Conservation (phyloP, 2,329 filamentous ascomycete species). For the Aschersonia sp. region DNA sequence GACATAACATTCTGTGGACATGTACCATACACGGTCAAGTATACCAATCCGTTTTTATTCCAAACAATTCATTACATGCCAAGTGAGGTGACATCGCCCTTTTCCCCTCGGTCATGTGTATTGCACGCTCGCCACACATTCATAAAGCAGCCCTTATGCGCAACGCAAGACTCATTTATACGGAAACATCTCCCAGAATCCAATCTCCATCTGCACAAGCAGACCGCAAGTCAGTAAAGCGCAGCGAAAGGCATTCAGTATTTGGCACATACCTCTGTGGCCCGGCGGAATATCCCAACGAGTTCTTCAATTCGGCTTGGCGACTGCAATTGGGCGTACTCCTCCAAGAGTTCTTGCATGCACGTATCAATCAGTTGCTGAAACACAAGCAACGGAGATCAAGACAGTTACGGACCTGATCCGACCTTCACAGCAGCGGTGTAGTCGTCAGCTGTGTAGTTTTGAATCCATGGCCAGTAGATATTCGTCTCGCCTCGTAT, state of each 20-base stretch:
- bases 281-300: conserved; percentile 71
- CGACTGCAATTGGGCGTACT: conserved; percentile 58
- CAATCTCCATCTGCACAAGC: conserved; percentile 32
- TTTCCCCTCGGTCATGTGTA: too few relatives aligned
- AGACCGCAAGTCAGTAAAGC: too few relatives aligned
- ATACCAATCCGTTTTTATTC: background rate
- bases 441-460: conserved; percentile 75
- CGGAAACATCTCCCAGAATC: conserved; percentile 41
- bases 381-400: background rate
- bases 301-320: conserved; percentile 67
- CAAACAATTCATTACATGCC: too few relatives aligned
- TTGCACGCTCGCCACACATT: too few relatives aligned
- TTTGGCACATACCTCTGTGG: conserved; percentile 51
- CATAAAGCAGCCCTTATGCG: too few relatives aligned
- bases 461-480: conserved; percentile 88
- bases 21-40: background rate
- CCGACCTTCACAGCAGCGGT: conserved; percentile 55
- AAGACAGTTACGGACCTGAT: conserved; percentile 35
- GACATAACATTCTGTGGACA: background rate
- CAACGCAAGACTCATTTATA: conserved; percentile 3
- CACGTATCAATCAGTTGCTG: background rate
- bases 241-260: background rate
- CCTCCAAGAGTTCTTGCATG: conserved; percentile 56
- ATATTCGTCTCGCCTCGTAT: conserved; percentile 44
- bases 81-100: too few relatives aligned